phyloP scores from a whole-genome alignment of 2,329 filamentous ascomycete genomes.

The Fusarium sp. region DNA sequence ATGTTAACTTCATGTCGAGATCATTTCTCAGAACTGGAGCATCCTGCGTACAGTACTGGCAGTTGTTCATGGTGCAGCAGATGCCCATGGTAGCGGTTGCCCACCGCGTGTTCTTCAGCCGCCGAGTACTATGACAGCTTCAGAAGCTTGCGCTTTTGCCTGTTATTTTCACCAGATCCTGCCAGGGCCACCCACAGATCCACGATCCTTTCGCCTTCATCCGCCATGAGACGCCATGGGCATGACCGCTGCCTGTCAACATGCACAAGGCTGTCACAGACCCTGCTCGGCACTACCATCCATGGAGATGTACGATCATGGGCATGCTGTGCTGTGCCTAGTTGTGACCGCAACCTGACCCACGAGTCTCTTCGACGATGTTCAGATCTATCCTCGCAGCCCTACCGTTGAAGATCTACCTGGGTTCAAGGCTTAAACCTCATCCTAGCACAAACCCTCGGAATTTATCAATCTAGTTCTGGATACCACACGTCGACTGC shows the following conservation, averaged over 20 bases:
- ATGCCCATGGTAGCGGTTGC: conserved; percentile 24
- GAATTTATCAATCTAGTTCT: conserved; percentile 21
- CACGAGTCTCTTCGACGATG: conserved; percentile 35
- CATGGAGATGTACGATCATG: conserved; percentile 40
- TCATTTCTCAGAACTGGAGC: conserved; percentile 7
- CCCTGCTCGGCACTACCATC: conserved; percentile 45
- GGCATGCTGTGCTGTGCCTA: conserved; percentile 38
- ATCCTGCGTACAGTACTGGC: conserved; percentile 9
- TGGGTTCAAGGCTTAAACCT: conserved; percentile 25
- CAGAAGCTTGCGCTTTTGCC: conserved; percentile 16
- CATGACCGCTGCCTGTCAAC: conserved; percentile 37
- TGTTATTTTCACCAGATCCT: conserved; percentile 37
- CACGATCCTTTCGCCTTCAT: conserved; percentile 22
- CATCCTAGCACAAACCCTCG: conserved; percentile 30
- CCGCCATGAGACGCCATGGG: conserved; percentile 11
- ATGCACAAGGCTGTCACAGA: conserved; percentile 44
- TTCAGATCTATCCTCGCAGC: conserved; percentile 42
- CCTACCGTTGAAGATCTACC: conserved; percentile 35
- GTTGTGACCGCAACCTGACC: conserved; percentile 30
- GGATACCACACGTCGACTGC: conserved; percentile 8
- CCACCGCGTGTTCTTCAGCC: conserved; percentile 11
- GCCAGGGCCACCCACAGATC: conserved; percentile 32
- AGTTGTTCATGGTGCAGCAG: conserved; percentile 19
- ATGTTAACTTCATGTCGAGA: conserved; percentile 15
- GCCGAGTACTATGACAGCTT: conserved; percentile 6